A percentile compares a stretch with the other conserved stretches of the same genome.
phyloP scores from a whole-genome alignment of 2,329 filamentous ascomycete genomes.

The Epichloe glyceriae region DNA sequence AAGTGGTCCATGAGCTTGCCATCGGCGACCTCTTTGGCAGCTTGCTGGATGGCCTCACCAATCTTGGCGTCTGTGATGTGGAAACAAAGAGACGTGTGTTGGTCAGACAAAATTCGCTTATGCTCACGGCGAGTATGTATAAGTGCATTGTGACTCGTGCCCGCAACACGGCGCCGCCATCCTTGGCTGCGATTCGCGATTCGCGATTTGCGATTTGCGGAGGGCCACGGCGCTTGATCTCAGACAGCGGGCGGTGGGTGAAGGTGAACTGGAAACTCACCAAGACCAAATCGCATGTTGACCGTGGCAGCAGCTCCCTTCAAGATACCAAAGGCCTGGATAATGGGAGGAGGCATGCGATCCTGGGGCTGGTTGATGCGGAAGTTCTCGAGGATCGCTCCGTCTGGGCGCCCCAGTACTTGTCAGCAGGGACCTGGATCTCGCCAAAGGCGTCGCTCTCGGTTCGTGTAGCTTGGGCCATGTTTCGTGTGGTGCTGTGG shows the following conservation, averaged over 20 bases:
- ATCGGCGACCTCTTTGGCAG: constrained; percentile 81
- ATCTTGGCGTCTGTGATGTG: constrained; percentile 47
- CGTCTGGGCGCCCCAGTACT: constrained; percentile 98
- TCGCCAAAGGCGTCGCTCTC: constrained; percentile 98
- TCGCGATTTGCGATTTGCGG: too few species aligned
- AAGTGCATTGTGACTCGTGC: background rate
- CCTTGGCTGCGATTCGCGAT: too few species aligned
- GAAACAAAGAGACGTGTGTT: background rate
- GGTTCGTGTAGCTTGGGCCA: constrained; percentile 46
- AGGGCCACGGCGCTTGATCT: too few species aligned
- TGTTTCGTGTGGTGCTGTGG: constrained; percentile 9
- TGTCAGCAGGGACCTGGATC: constrained; percentile 80
- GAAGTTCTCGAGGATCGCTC: constrained; percentile 97
- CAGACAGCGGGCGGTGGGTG: too few species aligned
- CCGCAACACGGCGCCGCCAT: too few species aligned
- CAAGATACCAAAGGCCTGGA: constrained; percentile 89
- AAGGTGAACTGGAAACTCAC: constrained; percentile 21
- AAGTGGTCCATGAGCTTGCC: constrained; percentile 95
- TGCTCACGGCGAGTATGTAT: background rate
- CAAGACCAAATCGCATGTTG: constrained; percentile 88
- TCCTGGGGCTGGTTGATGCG: constrained; percentile 98
- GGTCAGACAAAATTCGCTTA: too few species aligned
- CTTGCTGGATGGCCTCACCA: constrained; percentile 86
- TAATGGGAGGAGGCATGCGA: constrained; percentile 87
- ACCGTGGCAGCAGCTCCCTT: constrained; percentile 94